Evolutionary conservation across 768 basidiomycete genomes (phyloP), one percentile per base, ranked within the genome.

Genomic region (Terana coerulea): DNA sequence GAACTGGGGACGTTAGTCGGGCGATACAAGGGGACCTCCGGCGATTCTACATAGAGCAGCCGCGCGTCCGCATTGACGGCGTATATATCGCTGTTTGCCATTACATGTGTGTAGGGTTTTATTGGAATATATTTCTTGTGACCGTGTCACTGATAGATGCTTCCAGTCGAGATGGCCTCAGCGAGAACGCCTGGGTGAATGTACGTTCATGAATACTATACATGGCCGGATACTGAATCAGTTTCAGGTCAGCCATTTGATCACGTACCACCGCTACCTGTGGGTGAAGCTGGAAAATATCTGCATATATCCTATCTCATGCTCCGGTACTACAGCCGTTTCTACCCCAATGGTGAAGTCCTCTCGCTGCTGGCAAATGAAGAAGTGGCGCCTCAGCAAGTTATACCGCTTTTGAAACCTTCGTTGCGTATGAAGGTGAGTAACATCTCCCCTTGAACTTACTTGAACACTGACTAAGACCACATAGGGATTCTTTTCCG

Each of bases 251-350:
- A 88, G 72, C 63, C 91, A 95, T 61, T 75, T 94, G 52, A 81
- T 97, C 61, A 95, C 91, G 5, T 97, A 95, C 67, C 90, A 95
- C 62, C 89, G 94, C 28, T 95, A 91, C 67, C 75, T 97, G 84
- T 89, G 57, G 67, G 86, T 57, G n/a, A n/a, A n/a, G n/a, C n/a
- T n/a, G n/a, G n/a, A 19, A 26, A 57, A 17, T 30, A 21, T 14
- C 35, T 29, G 25, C 12, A 8, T 42, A 11, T 19, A 36, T 15
- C 42, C 11, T 49, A 4, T 37, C 17, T 49, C 24, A 6, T n/a
- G 10, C 37, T 25, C 9, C 11, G n/a, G 19, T 15, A 9, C 30
- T 4, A 25, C 59, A 91, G 89, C 39, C 90, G 94, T 24, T 95
- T 95, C 72, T 87, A 87, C 59, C 84, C 91, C 0, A 81, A 90